Conservation (phyloP, 257 asterid species). For the Solanum stenotomum region DNA sequence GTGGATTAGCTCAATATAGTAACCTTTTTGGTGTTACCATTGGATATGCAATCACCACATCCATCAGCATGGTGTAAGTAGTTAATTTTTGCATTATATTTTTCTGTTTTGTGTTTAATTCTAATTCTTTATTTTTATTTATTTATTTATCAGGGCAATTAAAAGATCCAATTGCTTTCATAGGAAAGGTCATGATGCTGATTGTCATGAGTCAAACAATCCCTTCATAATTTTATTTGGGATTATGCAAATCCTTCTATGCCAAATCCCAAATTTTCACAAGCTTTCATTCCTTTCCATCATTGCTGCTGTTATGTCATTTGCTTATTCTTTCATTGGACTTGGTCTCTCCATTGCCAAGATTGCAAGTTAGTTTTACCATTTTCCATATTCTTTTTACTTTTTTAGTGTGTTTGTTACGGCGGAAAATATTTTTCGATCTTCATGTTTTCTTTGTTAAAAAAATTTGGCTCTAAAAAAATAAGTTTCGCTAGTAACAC, state of each 20-base stretch:
- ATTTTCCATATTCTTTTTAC: neutral
- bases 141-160: conserved; percentile 32
- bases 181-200: conserved; percentile 28
- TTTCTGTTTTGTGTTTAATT: neutral
- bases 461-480: neutral
- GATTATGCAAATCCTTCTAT: conserved; percentile 31
- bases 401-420: neutral
- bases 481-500: neutral
- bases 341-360: conserved; percentile 46
- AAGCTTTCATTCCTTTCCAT: conserved; percentile 49
- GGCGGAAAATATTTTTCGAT: neutral
- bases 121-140: neutral
- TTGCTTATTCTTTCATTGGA: conserved; percentile 56
- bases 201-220: conserved; percentile 33
- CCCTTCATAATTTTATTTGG: conserved; percentile 36
- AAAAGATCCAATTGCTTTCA: conserved; percentile 56
- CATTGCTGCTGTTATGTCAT: conserved; percentile 72
- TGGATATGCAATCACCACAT: conserved; percentile 55
- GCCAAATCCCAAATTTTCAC: conserved; percentile 64
- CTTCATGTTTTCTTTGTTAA: neutral
- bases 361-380: conserved; percentile 25
- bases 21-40: conserved; percentile 41
- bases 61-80: conserved; percentile 52
- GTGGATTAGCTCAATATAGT: conserved; percentile 57
- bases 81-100: neutral